A percentile compares a stretch with the other conserved stretches of the same genome.
phyloP scores from a whole-genome alignment of 495 filamentous ascomycete species.

The Hypoxylon crocopeplum region DNA sequence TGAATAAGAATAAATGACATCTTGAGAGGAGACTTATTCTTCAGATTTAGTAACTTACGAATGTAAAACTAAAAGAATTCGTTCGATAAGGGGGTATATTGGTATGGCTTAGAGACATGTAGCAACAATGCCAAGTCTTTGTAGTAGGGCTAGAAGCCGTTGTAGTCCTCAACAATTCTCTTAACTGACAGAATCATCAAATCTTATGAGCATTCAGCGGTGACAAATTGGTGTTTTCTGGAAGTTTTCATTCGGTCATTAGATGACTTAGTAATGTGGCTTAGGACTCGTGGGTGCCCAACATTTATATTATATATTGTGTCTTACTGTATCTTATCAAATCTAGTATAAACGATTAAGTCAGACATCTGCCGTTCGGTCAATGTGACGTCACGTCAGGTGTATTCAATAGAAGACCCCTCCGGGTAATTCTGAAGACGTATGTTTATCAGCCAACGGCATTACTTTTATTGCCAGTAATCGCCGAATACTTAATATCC shows the following conservation, averaged over 20 bases:
- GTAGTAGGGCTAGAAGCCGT: no score
- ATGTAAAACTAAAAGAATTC: no score
- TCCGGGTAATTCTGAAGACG: constrained; percentile 34
- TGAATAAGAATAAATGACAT: no score
- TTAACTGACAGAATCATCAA: no score
- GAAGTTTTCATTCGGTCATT: not conserved
- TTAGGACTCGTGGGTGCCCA: not conserved
- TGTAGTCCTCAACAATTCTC: no score
- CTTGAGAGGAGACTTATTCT: no score
- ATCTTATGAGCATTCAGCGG: no score
- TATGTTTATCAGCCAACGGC: constrained; percentile 17
- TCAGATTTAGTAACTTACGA: no score
- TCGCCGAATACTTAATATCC: constrained; percentile 4
- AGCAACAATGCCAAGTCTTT: no score
- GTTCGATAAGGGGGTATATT: no score
- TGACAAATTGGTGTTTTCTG: not conserved
- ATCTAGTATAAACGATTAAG: constrained; percentile 1
- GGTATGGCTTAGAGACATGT: no score
- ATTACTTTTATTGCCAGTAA: constrained; percentile 13
- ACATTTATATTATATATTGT: not conserved
- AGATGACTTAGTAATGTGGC: constrained; percentile 11
- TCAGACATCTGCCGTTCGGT: constrained; percentile 22
- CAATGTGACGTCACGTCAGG: constrained; percentile 24
- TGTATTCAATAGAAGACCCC: constrained; percentile 10
- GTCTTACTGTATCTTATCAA: constrained; percentile 29